A percentile compares a stretch with the other conserved stretches of the same genome.
Conservation (phyloP, 176 grass and related monocot species). For the Carex cristatella region DNA sequence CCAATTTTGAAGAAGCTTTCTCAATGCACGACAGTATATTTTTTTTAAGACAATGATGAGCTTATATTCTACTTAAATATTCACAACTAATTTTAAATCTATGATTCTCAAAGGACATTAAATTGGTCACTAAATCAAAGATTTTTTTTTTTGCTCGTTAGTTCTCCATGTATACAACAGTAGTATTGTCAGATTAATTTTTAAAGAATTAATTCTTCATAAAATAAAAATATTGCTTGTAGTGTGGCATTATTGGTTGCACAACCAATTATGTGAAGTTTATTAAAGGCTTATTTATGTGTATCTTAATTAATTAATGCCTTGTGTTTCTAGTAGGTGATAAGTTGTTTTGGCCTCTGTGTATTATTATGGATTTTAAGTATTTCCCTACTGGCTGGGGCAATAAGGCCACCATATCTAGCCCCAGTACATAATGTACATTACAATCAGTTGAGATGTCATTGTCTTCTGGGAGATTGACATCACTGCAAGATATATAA, state of each 20-base stretch:
- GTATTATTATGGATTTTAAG: conserved; percentile 20
- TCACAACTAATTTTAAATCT: no score
- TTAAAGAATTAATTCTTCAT: neutral
- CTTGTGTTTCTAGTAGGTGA: neutral
- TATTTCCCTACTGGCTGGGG: conserved; percentile 24
- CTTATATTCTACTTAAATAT: no score
- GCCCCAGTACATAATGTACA: neutral
- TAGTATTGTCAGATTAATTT: neutral
- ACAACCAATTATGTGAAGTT: neutral
- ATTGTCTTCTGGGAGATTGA: conserved; percentile 28
- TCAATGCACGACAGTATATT: neutral
- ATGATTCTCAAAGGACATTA: no score
- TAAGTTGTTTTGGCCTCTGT: conserved; percentile 10
- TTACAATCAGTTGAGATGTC: conserved; percentile 38
- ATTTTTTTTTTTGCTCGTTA: neutral
- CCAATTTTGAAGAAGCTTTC: neutral
- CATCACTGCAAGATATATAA: neutral
- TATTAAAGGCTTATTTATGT: conserved; percentile 2
- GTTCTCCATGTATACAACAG: no score
- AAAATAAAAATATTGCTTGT: neutral
- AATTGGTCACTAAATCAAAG: neutral
- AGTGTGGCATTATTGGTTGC: neutral
- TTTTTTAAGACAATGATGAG: neutral
- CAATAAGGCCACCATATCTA: neutral
- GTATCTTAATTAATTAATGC: neutral